Evolutionary conservation across 1,284 basidiomycete genomes (phyloP), one percentile per base, ranked within the genome.

Genomic region (Trichosporon sp.): DNA sequence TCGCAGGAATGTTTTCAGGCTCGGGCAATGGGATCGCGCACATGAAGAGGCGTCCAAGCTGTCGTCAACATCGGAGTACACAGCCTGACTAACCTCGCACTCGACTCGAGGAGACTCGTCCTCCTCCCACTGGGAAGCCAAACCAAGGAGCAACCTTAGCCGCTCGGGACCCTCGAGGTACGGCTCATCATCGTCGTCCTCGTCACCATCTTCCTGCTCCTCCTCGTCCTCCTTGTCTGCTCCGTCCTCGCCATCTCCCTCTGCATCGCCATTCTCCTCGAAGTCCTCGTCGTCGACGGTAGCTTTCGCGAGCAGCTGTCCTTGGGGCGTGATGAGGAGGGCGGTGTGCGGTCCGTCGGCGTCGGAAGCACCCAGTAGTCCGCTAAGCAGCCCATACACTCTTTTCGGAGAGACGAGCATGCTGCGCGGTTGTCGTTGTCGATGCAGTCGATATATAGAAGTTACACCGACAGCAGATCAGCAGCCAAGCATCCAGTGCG

Each of bases 101-200:
- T 79, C 80, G 31, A 81, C 76, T 14, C 76, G 73, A 8, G 76
- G 77, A 21, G 77, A 78, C 59, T 74, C 76, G 43, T 78, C 79
- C 64, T 78, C 77, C 37, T 78, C 75, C 78, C 78, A 80, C 67
- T 81, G 78, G 16, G 73, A 75, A n/a, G 78, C 76, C 2, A 81
- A 70, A 5, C 80, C 80, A 7, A 77, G 71, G 11, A 81, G 69
- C n/a, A 81, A 66, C 7, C 80, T 71, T 63, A 78, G 56, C n/a
- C 80, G 68, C 70, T 81, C 79, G 1, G 80, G 79, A 2, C 75
- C 75, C 26, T 81, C 80, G 21, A 81, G 71, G 51, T 74, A 81
- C 1, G 80, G 80, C 65, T 74, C 73, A n/a, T 73, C 73, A 10
- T 71, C 66, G 6, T 64, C 65, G 1, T 66, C 68, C 2, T 71